phyloP scores from a whole-genome alignment of 805 yeast genomes.

The Saturnispora halmiae region DNA sequence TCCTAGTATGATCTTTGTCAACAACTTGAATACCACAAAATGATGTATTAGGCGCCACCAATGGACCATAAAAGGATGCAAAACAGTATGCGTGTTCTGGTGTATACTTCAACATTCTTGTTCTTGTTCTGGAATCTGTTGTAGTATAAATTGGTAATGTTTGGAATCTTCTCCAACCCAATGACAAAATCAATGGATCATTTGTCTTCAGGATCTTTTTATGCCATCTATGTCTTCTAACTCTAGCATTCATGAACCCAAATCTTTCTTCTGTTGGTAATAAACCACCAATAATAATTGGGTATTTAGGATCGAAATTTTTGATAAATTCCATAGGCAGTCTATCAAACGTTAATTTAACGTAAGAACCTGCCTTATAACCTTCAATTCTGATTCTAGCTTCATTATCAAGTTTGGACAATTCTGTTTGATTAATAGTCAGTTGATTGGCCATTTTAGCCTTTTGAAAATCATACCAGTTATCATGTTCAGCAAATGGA shows the following conservation, averaged over 20 bases:
- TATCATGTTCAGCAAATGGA: slow-evolving; percentile 64
- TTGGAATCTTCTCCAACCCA: slow-evolving; percentile 99
- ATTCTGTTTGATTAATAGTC: slow-evolving; percentile 82
- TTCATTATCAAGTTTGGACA: slow-evolving; percentile 63
- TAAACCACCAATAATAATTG: slow-evolving; percentile 85
- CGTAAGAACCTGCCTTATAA: slow-evolving; percentile 86
- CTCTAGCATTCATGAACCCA: slow-evolving; percentile 86
- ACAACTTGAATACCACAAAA: slow-evolving; percentile 92
- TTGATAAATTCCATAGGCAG: slow-evolving; percentile 88
- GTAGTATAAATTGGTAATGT: slow-evolving; percentile 94
- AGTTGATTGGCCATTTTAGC: slow-evolving; percentile 94
- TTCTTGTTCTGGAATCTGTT: slow-evolving; percentile 93
- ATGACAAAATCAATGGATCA: slow-evolving; percentile 86
- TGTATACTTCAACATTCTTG: slow-evolving; percentile 94
- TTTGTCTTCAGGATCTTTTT: slow-evolving; percentile 89
- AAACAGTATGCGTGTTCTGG: slow-evolving; percentile 97
- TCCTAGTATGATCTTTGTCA: slow-evolving; percentile 74
- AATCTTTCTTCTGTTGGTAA: slow-evolving; percentile 85
- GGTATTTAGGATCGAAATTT: slow-evolving; percentile 76
- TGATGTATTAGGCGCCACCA: slow-evolving; percentile 95
- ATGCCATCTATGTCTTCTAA: slow-evolving; percentile 99
- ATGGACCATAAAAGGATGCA: slow-evolving; percentile 94
- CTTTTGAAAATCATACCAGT: slow-evolving; percentile 97
- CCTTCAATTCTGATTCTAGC: slow-evolving; percentile 83
- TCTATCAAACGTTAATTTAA: slow-evolving; percentile 71